Base-by-base conservation (phyloP, 2,329 filamentous ascomycete genomes). In the Pseudocercospora fijiensis region DNA sequence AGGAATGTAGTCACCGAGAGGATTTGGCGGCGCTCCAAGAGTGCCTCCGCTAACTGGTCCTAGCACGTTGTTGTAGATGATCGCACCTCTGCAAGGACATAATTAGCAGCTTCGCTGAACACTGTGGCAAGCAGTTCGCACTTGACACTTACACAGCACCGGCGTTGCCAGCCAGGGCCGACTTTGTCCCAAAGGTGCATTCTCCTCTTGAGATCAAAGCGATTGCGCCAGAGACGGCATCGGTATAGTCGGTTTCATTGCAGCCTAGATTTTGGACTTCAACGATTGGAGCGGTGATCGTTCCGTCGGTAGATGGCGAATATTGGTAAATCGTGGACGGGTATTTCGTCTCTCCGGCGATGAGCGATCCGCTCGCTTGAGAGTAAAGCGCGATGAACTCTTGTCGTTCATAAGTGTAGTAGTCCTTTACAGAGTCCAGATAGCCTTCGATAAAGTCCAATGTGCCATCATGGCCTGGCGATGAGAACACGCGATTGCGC, bases 111-210 rank as follows among this genome's bases (percentile, higher is more conserved):
- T 41, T 41, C 16, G 37, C 37, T 16, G 37, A 41, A 18, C 37
- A 3, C 37, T 41, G 18, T 18, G 16, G 37, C 37, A 41, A 16
- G 37, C 37, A 8, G 5, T 41, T 41, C 37, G 13, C 16, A 11
- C 4, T 41, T n/a, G 37, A 6, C 37, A 41, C 37, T 41, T 41
- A 41, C 37, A 85, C 76, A 4, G 91, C 91, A 20, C 90, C 89
- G 1, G 89, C 89, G 56, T 80, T 82, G 47, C 87, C 88, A 5
- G 91, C 90, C 13, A 85, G 78, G 59, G 82, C 83, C 1, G 88
- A 88, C 79, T 95, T 95, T 64, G 82, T 77, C 10, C 87, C 89
- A 69, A 94, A 95, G 7, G 86, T 69, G 73, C 91, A 95, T 1
- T 78, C 81, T 59, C 91, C 91, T 61, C 91, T 87, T 28, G 82